Base-by-base conservation (phyloP, 768 basidiomycete genomes). In the Xerocomus spinulosus region DNA sequence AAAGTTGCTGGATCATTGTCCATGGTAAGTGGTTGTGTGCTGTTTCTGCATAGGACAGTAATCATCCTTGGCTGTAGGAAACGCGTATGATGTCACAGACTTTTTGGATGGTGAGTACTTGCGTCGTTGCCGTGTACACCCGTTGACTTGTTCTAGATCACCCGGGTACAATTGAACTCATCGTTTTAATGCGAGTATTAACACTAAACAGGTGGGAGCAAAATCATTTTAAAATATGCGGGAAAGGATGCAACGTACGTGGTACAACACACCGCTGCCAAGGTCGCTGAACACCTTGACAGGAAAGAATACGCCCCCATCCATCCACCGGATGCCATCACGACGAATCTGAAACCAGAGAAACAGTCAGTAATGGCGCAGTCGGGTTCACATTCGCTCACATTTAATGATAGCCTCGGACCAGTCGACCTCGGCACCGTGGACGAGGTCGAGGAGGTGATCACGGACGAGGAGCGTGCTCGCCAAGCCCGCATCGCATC, bases 191-290 rank as follows among this genome's bases (percentile, higher is more conserved):
- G 33, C n/a, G n/a, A n/a, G n/a, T n/a, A n/a, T n/a, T n/a, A n/a
- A n/a, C n/a, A 4, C 8, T 45, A 43, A 29, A 40, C 56, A 78
- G 89, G 92, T 28, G 92, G 92, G 8, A 82, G 82, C 60, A 85
- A 80, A 61, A 89, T 93, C 56, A 85, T 94, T 40, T 63, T 94
- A 45, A 89, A 89, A 63, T 90, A 92, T 56, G 91, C 87, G 3
- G 93, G 93, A 21, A 87, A 84, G 62, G 92, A 92, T 62, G 90
- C 90, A 26, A 95, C 86, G 82, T 88, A 65, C 32, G 86, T 64
- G 21, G 7, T 40, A n/a, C 20, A 12, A 20, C 42, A 9, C n/a
- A 5, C 3, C n/a, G 1, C 8, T 17, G 15, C 24, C 6, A 5
- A 10, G 15, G 8, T 9, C n/a, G 10, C 23, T 57, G 9, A 63